phyloP scores from a whole-genome alignment of 2,329 filamentous ascomycete species.

The Teratosphaeria zuluensis region DNA sequence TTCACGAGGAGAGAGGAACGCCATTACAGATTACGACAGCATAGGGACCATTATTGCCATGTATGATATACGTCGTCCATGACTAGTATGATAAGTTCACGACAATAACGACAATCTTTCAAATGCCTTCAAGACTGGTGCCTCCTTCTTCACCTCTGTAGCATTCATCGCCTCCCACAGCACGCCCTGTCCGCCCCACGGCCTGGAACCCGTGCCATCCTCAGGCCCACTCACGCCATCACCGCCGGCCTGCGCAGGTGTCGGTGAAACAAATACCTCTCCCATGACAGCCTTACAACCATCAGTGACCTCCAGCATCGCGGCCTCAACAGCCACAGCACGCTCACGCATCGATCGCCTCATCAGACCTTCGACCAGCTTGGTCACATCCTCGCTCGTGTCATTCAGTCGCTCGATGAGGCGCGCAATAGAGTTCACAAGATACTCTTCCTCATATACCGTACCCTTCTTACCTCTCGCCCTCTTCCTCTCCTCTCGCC shows the following conservation, averaged over 20 bases:
- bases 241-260: conserved; percentile 11
- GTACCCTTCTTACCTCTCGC: conserved; percentile 92
- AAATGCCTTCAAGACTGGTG: conserved; percentile 45
- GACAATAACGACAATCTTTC: conserved; percentile 32
- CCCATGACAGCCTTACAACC: conserved; percentile 55
- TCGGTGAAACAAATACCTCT: conserved; percentile 56
- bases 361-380: conserved; percentile 66
- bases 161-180: conserved; percentile 36
- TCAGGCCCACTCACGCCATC: conserved; percentile 1
- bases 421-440: conserved; percentile 76
- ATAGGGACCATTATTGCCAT: background rate
- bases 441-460: conserved; percentile 95
- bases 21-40: background rate
- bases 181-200: conserved; percentile 36
- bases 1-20: background rate
- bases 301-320: conserved; percentile 64
- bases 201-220: conserved; percentile 13
- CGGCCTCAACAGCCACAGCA: conserved; percentile 64
- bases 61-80: background rate
- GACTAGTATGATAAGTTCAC: background rate
- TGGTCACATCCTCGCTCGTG: conserved; percentile 60
- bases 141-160: conserved; percentile 28
- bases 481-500: conserved; percentile 87
- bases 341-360: conserved; percentile 80
- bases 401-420: conserved; percentile 74